These are phyloP conservation scores for Bryopsis sp. DNA, from an alignment of 139 green algal species.

Conservation along the genomic window DNA sequence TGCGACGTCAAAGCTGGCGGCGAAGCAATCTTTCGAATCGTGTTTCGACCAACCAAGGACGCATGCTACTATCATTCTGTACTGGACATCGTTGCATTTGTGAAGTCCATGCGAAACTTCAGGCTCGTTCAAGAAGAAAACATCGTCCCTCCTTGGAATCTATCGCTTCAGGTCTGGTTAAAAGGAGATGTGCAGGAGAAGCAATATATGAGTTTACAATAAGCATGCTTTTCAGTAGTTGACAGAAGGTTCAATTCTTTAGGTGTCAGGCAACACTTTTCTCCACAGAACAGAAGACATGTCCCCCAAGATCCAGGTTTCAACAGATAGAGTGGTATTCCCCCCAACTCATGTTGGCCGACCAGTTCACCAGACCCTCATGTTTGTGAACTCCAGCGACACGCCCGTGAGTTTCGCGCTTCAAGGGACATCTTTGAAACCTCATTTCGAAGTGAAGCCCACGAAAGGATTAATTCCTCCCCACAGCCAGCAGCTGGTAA, in stretches of 20 bases:
- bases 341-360: conserved; percentile 34
- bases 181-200: too few relatives aligned
- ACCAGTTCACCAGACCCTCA: conserved; percentile 38
- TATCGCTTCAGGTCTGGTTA: conserved; percentile 24
- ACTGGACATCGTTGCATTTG: conserved; percentile 28
- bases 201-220: background rate
- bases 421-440: background rate
- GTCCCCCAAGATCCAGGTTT: conserved; percentile 29
- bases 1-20: conserved; percentile 41
- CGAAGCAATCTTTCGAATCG: conserved; percentile 37
- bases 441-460: conserved; percentile 25
- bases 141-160: conserved; percentile 40
- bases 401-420: conserved; percentile 46
- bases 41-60: conserved; percentile 50
- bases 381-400: conserved; percentile 55
- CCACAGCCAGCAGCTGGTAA: conserved; percentile 46
- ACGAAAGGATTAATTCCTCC: conserved; percentile 30
- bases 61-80: conserved; percentile 33
- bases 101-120: conserved; percentile 60
- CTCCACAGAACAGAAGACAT: conserved; percentile 25
- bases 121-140: conserved; percentile 42
- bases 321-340: conserved; percentile 34
- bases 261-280: conserved; percentile 21
- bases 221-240: too few relatives aligned
- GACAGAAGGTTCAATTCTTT: too few relatives aligned